A percentile compares a stretch with the other conserved stretches of the same genome.
Evolutionary conservation across 257 asterid species (phyloP).

Genomic region (Ajuga chamaepitys): DNA sequence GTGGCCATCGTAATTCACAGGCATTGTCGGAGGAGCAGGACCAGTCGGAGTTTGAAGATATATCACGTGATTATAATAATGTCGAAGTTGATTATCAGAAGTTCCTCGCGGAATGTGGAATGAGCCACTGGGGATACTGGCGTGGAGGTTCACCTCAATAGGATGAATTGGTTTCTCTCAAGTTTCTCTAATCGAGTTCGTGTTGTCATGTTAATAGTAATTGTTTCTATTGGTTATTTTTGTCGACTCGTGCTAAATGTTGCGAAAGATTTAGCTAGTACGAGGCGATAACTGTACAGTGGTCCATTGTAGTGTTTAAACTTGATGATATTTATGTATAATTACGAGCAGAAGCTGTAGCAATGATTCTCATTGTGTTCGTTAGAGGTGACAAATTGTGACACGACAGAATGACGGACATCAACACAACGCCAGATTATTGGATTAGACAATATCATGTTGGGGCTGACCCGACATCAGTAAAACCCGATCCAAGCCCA

Average conservation of each 20-base stretch:
- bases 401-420: no score
- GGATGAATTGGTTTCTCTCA: neutral
- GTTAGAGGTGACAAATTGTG: no score
- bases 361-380: no score
- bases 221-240: no score
- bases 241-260: no score
- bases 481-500: no score
- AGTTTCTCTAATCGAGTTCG: neutral
- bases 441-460: no score
- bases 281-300: conserved; percentile 10
- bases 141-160: conserved; percentile 48
- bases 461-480: no score
- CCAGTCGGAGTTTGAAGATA: conserved; percentile 22
- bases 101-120: conserved; percentile 70
- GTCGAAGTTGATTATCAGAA: conserved; percentile 58
- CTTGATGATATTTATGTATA: neutral
- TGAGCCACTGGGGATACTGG: conserved; percentile 59
- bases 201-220: neutral
- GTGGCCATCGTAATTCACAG: conserved; percentile 18
- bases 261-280: neutral
- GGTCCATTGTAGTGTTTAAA: neutral
- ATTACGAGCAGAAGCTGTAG: no score
- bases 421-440: no score
- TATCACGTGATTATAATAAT: conserved; percentile 20
- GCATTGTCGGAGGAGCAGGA: conserved; percentile 27